A percentile compares a stretch with the other conserved stretches of the same genome.
phyloP scores from a whole-genome alignment of 1,284 basidiomycete genomes.

The Xerocomus cyaneibrunnescens region DNA sequence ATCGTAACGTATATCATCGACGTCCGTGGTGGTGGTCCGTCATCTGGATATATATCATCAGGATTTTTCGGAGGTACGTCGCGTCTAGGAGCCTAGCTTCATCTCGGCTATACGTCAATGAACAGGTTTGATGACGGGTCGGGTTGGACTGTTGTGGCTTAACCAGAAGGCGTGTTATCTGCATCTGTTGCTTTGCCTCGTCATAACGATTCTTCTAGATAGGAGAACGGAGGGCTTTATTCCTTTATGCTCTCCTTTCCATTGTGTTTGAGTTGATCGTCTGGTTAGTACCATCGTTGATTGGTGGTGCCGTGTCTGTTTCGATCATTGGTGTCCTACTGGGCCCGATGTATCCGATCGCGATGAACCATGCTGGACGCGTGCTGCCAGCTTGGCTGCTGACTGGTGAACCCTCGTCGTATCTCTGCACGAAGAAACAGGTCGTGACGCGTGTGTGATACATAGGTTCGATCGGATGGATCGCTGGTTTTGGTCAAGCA shows the following conservation, averaged over 20 bases:
- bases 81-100: background rate
- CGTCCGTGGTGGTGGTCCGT: constrained; percentile 46
- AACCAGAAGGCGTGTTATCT: constrained; percentile 24
- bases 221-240: constrained; percentile 32
- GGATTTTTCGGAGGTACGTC: constrained; percentile 50
- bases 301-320: constrained; percentile 46
- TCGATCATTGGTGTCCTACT: constrained; percentile 53
- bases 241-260: constrained; percentile 33
- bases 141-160: constrained; percentile 32
- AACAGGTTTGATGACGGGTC: constrained; percentile 31
- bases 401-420: constrained; percentile 36
- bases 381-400: constrained; percentile 52
- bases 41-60: constrained; percentile 50
- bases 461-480: constrained; percentile 8
- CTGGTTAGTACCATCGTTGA: constrained; percentile 57
- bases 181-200: background rate
- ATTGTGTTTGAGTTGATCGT: constrained; percentile 54
- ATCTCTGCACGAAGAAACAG: background rate
- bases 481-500: background rate
- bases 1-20: constrained; percentile 51
- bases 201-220: constrained; percentile 12
- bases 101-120: background rate
- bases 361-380: constrained; percentile 48
- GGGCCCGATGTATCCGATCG: constrained; percentile 58
- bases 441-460: background rate